phyloP scores from a whole-genome alignment of 306 rosid species.

The Rubus idaeus region DNA sequence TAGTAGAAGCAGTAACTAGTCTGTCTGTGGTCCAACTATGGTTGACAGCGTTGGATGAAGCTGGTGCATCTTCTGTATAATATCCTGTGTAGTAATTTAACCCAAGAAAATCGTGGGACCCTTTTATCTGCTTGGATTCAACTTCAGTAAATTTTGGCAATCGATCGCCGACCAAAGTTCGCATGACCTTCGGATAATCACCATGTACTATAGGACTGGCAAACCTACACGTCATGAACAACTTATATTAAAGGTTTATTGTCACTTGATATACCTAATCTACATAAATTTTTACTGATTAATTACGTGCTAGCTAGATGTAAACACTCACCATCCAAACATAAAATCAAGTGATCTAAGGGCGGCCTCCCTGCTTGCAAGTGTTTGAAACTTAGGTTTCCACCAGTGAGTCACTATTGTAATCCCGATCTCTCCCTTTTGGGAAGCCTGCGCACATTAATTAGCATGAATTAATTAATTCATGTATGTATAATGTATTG shows the following conservation, averaged over 20 bases:
- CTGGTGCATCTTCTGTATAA: conserved; percentile 29
- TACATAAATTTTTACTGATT: not conserved
- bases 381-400: conserved; percentile 42
- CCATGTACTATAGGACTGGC: conserved; percentile 41
- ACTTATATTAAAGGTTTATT: too few relatives aligned
- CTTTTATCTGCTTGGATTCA: conserved; percentile 30
- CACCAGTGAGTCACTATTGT: conserved; percentile 50
- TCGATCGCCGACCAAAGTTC: conserved; percentile 19
- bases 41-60: not conserved
- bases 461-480: not conserved
- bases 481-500: too few relatives aligned
- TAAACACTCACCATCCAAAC: not conserved
- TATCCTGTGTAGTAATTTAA: conserved; percentile 37
- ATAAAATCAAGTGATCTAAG: conserved; percentile 19
- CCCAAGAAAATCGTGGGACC: conserved; percentile 48
- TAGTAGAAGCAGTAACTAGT: not conserved
- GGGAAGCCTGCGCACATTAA: conserved; percentile 12
- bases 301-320: too few relatives aligned
- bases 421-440: conserved; percentile 63
- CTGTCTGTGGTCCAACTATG: not conserved
- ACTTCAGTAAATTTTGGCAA: conserved; percentile 38
- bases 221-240: conserved; percentile 22
- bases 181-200: conserved; percentile 43
- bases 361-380: conserved; percentile 44
- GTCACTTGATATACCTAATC: too few relatives aligned